Percentiles rank a stretch among this genome's conserved stretches.
These are phyloP conservation scores for Lojkania enalia DNA, from an alignment of 2,329 filamentous ascomycete species.

Conservation along the genomic window DNA sequence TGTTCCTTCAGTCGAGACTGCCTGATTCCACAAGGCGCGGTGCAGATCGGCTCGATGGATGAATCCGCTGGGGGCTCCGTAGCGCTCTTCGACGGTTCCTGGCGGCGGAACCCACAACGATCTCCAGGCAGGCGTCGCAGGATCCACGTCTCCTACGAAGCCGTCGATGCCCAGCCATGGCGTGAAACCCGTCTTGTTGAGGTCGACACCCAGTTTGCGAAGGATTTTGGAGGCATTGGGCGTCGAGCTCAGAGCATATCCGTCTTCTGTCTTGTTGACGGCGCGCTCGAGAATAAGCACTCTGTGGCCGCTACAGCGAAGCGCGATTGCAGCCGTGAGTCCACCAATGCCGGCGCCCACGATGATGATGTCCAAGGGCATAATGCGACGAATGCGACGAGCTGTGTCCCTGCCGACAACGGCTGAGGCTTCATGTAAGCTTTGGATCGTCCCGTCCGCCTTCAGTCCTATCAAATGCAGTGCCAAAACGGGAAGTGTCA, in stretches of 20 bases:
- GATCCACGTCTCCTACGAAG: slow-evolving; percentile 6
- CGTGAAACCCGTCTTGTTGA: slow-evolving; percentile 6
- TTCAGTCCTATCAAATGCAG: background rate
- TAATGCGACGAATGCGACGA: slow-evolving; percentile 2
- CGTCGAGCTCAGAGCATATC: slow-evolving; percentile 6
- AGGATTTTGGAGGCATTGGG: slow-evolving; percentile 9
- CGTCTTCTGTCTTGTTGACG: slow-evolving; percentile 5
- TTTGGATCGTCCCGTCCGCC: background rate
- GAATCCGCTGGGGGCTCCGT: slow-evolving; percentile 7
- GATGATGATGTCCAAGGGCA: slow-evolving; percentile 4
- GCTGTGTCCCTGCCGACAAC: slow-evolving; percentile 3
- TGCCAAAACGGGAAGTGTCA: background rate
- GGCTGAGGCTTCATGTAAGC: background rate
- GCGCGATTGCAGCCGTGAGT: slow-evolving; percentile 2
- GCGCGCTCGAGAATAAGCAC: slow-evolving; percentile 5
- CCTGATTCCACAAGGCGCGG: slow-evolving; percentile 6
- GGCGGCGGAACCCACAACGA: slow-evolving; percentile 7
- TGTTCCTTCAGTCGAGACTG: slow-evolving; percentile 4
- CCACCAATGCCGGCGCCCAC: background rate
- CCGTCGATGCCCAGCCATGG: slow-evolving; percentile 4
- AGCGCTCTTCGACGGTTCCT: slow-evolving; percentile 8
- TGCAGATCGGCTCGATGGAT: slow-evolving; percentile 11
- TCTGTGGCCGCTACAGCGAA: slow-evolving; percentile 6
- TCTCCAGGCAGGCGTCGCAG: slow-evolving; percentile 5
- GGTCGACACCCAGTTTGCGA: slow-evolving; percentile 4